A percentile compares a stretch with the other conserved stretches of the same genome.
Conservation (phyloP, 306 rosid genomes). For the Vigna reflexopilosa region DNA sequence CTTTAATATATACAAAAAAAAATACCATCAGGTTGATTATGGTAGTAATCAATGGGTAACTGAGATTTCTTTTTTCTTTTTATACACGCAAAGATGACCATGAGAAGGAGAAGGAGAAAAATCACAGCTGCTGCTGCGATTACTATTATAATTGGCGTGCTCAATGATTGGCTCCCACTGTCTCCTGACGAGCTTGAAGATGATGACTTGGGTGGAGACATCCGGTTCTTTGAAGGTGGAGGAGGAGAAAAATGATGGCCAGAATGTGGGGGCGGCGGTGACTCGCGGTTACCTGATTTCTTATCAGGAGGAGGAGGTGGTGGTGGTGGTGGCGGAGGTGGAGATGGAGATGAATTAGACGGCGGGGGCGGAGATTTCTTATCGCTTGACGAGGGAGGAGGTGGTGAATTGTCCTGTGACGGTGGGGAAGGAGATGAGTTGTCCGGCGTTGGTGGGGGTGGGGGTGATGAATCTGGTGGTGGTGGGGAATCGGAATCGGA, state of each 20-base stretch:
- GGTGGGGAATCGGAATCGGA: slow-evolving; percentile 29
- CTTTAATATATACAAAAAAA: background rate
- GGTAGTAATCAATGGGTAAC: slow-evolving; percentile 39
- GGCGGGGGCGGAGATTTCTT: slow-evolving; percentile 41
- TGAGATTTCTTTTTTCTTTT: slow-evolving; percentile 57
- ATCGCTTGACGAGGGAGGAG: slow-evolving; percentile 31
- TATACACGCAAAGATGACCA: slow-evolving; percentile 39
- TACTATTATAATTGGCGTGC: slow-evolving; percentile 54
- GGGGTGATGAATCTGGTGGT: slow-evolving; percentile 16
- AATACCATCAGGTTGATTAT: slow-evolving; percentile 32
- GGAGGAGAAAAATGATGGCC: slow-evolving; percentile 42
- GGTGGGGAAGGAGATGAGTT: slow-evolving; percentile 32
- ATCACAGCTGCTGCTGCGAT: slow-evolving; percentile 59
- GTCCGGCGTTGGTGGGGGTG: background rate
- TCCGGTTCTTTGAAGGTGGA: slow-evolving; percentile 42
- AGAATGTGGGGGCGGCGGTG: slow-evolving; percentile 22
- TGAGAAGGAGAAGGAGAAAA: slow-evolving; percentile 48
- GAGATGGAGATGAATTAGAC: slow-evolving; percentile 36
- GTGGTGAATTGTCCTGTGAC: background rate
- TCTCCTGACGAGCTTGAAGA: background rate
- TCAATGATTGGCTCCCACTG: background rate
- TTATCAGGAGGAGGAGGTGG: slow-evolving; percentile 36
- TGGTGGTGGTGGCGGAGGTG: slow-evolving; percentile 21
- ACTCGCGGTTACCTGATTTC: background rate
- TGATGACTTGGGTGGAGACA: slow-evolving; percentile 34